Evolutionary conservation across 208 protist genomes (phyloP).

Genomic region (Zelonia costaricensis): DNA sequence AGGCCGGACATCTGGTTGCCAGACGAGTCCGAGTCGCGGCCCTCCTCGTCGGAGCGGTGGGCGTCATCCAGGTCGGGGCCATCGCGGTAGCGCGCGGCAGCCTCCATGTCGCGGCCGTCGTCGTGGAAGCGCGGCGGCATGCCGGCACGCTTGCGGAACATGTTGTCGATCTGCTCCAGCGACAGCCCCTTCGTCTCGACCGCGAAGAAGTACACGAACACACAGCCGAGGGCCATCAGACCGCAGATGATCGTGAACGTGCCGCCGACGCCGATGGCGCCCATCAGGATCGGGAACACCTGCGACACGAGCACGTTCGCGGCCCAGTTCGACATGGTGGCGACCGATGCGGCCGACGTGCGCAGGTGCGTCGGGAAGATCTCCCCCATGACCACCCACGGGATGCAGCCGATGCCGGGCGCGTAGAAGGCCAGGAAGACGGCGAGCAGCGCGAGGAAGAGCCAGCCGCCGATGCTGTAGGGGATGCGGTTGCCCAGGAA

Average conservation of each 20-base stretch:
- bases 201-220: constrained; percentile 83
- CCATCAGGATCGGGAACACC: constrained; percentile 85
- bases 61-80: not conserved
- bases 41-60: not conserved
- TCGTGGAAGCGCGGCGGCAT: constrained; percentile 35
- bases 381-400: constrained; percentile 92
- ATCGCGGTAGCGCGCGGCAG: constrained; percentile 1
- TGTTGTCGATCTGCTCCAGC: constrained; percentile 86
- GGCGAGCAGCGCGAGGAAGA: constrained; percentile 74
- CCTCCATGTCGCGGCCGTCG: constrained; percentile 20
- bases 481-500: constrained; percentile 57
- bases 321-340: constrained; percentile 92
- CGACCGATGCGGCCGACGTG: constrained; percentile 76
- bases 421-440: constrained; percentile 88
- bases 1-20: constrained; percentile 6
- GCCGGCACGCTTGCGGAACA: constrained; percentile 66
- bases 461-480: constrained; percentile 62
- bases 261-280: constrained; percentile 78
- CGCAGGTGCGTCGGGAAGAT: constrained; percentile 89
- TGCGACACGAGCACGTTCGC: constrained; percentile 87
- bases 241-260: constrained; percentile 78
- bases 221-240: constrained; percentile 53
- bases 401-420: constrained; percentile 88
- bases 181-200: constrained; percentile 89
- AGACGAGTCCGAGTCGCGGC: constrained; percentile 1